Base-by-base conservation (phyloP, 768 basidiomycete genomes). In the Auricularia sp. region DNA sequence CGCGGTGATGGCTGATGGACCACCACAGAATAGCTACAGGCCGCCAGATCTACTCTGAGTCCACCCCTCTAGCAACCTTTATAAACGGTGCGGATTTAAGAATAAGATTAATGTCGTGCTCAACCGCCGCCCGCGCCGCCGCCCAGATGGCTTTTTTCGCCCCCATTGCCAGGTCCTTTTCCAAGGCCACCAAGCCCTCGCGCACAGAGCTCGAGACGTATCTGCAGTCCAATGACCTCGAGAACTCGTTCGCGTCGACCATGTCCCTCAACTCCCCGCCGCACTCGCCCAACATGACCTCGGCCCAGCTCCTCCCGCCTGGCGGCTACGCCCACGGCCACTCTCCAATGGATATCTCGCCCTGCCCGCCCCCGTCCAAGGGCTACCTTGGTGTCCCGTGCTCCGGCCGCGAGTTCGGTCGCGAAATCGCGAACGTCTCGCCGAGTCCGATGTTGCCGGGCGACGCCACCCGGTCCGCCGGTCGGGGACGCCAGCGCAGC, bases 231-330 rank as follows among this genome's bases (percentile, higher is more conserved):
- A 87, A 87, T n/a, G 89, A 71, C 42, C 81, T 91, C 60, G 91
- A 93, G 72, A 76, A 85, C 44, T 91, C 90, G 35, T 93, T 93
- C 71, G 88, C 88, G 6, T 91, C 90, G 36, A 89, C 82, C 66
- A 86, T 92, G 73, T 93, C 91, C 6, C 76, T 93, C 59, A 81
- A 88, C 70, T 90, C 89, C 34, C 88, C 90, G 39, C 79, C 84
- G 33, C 44, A n/a, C 29, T 65, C 68, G 12, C 61, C 64, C 35
- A 56, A 23, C 61, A 16, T 64, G 53, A 11, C 59, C 18, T 39
- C 56, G 14, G 80, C 76, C 61, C 78, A 82, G 35, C 71, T 56
- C 62, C 64, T 62, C 66, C 75, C 67, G 77, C 81, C 61, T 80
- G 86, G 47, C 21, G 47, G 47, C 21, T 51, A 51, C 47, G 23